phyloP scores from a whole-genome alignment of 2,329 filamentous ascomycete genomes.

The Fusarium pseudocircinatum region DNA sequence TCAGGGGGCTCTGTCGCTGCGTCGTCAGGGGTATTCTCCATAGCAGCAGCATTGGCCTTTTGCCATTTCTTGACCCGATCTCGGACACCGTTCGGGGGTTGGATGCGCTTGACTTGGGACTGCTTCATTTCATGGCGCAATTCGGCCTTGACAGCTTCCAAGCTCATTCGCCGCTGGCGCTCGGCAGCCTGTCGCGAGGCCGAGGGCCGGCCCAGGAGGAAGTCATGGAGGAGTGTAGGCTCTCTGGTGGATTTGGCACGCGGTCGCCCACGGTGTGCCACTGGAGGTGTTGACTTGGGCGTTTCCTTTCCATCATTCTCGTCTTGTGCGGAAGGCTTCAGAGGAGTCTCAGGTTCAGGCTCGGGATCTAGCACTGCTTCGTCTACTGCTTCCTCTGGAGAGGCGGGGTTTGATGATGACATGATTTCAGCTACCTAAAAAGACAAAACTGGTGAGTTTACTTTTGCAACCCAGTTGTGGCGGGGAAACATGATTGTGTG shows the following conservation, averaged over 20 bases:
- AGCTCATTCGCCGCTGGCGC: slow-evolving; percentile 63
- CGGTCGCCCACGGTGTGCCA: slow-evolving; percentile 45
- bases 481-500: background rate
- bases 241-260: slow-evolving; percentile 54
- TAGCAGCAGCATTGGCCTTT: slow-evolving; percentile 75
- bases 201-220: slow-evolving; percentile 65
- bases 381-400: slow-evolving; percentile 40
- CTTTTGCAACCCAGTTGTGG: background rate
- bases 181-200: slow-evolving; percentile 64
- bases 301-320: slow-evolving; percentile 40
- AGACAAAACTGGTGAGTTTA: slow-evolving; percentile 26
- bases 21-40: slow-evolving; percentile 62
- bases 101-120: slow-evolving; percentile 66
- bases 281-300: slow-evolving; percentile 57
- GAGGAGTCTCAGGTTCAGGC: slow-evolving; percentile 31
- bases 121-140: slow-evolving; percentile 65
- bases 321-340: slow-evolving; percentile 23
- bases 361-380: slow-evolving; percentile 33
- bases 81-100: slow-evolving; percentile 73
- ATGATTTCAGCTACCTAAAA: slow-evolving; percentile 40
- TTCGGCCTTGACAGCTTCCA: slow-evolving; percentile 67
- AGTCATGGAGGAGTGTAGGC: slow-evolving; percentile 64
- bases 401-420: slow-evolving; percentile 42
- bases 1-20: slow-evolving; percentile 68
- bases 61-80: slow-evolving; percentile 89